phyloP scores from a whole-genome alignment of 1,139 yeast genomes.

The Geotrichum histeridarum region DNA sequence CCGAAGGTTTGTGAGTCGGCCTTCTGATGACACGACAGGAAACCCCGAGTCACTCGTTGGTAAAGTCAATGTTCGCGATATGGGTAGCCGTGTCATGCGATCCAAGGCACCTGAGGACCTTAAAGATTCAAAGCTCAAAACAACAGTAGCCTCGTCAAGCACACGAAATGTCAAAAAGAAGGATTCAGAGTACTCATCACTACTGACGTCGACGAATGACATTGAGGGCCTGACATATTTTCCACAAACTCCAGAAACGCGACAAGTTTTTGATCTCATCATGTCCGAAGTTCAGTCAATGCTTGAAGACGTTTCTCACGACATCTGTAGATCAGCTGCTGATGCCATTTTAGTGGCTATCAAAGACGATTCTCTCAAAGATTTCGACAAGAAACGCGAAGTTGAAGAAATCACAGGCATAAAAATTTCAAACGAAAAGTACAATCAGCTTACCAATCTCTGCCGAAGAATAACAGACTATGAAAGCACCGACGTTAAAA shows the following conservation, averaged over 20 bases:
- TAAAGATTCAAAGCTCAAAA: slow-evolving; percentile 15
- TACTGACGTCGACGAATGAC: neutral
- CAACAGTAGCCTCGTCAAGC: slow-evolving; percentile 6
- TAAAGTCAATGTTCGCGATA: slow-evolving; percentile 54
- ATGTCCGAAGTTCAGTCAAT: slow-evolving; percentile 47
- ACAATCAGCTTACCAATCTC: slow-evolving; percentile 51
- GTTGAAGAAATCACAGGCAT: slow-evolving; percentile 48
- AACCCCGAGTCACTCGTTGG: slow-evolving; percentile 72
- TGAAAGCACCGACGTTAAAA: slow-evolving; percentile 35
- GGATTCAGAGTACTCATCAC: neutral
- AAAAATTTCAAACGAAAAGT: slow-evolving; percentile 44
- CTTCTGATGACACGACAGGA: slow-evolving; percentile 48
- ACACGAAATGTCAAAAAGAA: slow-evolving; percentile 11
- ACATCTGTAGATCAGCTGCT: slow-evolving; percentile 50
- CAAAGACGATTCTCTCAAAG: slow-evolving; percentile 47
- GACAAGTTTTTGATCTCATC: slow-evolving; percentile 44
- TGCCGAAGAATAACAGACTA: slow-evolving; percentile 57
- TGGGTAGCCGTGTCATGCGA: slow-evolving; percentile 55
- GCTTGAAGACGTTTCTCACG: slow-evolving; percentile 57
- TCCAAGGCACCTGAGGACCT: slow-evolving; percentile 24
- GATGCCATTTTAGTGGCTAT: slow-evolving; percentile 62
- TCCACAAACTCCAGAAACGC: slow-evolving; percentile 49
- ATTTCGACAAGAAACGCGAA: slow-evolving; percentile 38
- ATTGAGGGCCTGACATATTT: slow-evolving; percentile 45
- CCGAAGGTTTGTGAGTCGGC: slow-evolving; percentile 43